Evolutionary conservation across 805 yeast genomes (phyloP), one percentile per base, ranked within the genome.

Genomic region (Metschnikowia santaceciliae): DNA sequence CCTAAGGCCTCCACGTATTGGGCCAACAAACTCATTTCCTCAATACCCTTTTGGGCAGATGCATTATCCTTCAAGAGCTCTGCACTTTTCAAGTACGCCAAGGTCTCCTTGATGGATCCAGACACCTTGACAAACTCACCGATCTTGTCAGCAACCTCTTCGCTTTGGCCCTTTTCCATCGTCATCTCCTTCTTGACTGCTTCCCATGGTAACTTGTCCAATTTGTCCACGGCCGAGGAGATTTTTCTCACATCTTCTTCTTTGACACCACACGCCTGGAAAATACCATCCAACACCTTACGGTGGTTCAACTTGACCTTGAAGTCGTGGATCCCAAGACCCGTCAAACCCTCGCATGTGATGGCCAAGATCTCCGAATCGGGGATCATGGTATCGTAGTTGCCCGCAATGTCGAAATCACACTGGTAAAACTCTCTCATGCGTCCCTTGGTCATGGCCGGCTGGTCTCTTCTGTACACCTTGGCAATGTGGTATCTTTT

Each of bases 401-500:
- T 71, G 48, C 99, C 99, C 20, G 99, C 99, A 64, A 94, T 77
- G 70, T 94, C 99, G 62, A 94, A 88, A 74, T 94, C 99, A 77
- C 99, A 94, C 74, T 94, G 99, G 71, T 94, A 94, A 65, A 94
- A 94, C 72, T 94, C 99, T 80, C 99, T 88, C 99, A 94, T 94
- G 72, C 99, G 83, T 54, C 99, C 99, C 72, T 94, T 94, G 47
- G 98, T 92, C 99, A 94, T 94, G 7, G 99, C 99, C 4, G 99
- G 99, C 72, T 94, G 99, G 68, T 94, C 99, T 73, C 99, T 87
- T 76, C 99, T 84, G 74, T 94, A 94, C 49, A 94, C 99, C 70
- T 94, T 94, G 60, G 99, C 99, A 57, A 94, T 89, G 73, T 94
- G 99, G 68, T 83, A 94, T 66, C 99, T 81, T 74, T 94, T 94